phyloP scores from a whole-genome alignment of 2,329 filamentous ascomycete species.

The Trichoderma polysporum region DNA sequence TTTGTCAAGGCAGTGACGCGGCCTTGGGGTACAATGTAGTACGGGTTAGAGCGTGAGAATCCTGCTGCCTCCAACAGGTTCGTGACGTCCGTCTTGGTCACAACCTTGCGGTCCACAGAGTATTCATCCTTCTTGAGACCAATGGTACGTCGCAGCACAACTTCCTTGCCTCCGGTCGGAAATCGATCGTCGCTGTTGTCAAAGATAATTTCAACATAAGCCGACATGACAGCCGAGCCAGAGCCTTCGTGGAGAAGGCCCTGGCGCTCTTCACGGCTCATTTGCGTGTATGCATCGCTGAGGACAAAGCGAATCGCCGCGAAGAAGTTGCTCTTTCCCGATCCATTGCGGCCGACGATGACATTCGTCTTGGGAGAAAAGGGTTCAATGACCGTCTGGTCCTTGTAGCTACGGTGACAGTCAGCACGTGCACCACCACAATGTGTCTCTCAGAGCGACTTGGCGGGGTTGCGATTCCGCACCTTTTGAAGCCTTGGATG shows the following conservation, averaged over 20 bases:
- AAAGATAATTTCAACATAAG: conserved; percentile 99
- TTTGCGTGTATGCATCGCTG: conserved; percentile 94
- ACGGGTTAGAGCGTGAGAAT: conserved; percentile 95
- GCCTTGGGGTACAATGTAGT: conserved; percentile 98
- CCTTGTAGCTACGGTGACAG: conserved; percentile 76
- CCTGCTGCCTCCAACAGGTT: conserved; percentile 94
- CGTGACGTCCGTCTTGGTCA: conserved; percentile 90
- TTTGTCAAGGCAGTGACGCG: conserved; percentile 95
- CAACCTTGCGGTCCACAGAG: conserved; percentile 93
- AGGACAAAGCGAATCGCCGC: conserved; percentile 97
- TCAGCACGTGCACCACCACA: background rate
- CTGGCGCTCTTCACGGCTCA: conserved; percentile 93
- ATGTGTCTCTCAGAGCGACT: background rate
- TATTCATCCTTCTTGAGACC: conserved; percentile 99
- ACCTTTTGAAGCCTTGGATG: conserved; percentile 99
- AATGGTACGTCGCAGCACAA: conserved; percentile 89
- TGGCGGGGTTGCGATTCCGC: conserved; percentile 30
- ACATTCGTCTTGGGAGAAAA: conserved; percentile 98
- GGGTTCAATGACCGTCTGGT: conserved; percentile 97
- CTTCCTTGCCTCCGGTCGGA: conserved; percentile 85
- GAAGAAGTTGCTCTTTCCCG: conserved; percentile 99
- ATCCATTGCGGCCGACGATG: conserved; percentile 98
- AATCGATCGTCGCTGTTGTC: conserved; percentile 97
- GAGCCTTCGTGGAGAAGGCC: conserved; percentile 97
- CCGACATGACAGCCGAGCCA: conserved; percentile 96